phyloP scores from a whole-genome alignment of 371 early-diverging fungal species.

The Rhizomucor pusillus region DNA sequence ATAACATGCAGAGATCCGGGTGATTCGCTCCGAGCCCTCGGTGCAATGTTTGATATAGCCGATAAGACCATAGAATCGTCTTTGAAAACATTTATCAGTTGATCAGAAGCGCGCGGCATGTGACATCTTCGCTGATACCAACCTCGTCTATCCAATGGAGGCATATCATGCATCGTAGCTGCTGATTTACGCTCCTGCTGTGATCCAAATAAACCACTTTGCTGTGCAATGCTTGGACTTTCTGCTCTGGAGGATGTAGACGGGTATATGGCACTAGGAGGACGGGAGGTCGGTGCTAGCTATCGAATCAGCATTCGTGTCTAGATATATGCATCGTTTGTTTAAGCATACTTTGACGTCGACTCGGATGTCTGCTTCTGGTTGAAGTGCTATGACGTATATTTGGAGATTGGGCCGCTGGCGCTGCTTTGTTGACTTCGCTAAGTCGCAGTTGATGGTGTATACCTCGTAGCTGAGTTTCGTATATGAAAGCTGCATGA shows the following conservation, averaged over 20 bases:
- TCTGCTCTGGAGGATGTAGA: no score
- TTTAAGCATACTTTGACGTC: conserved; percentile 6
- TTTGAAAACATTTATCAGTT: not conserved
- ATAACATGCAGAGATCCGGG: no score
- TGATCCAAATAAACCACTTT: no score
- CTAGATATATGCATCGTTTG: not conserved
- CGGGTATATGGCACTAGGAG: no score
- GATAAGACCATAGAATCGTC: conserved; percentile 28
- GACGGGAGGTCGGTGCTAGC: not conserved
- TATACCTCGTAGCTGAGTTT: conserved; percentile 61
- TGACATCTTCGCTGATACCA: no score
- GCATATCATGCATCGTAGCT: no score
- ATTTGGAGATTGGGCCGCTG: conserved; percentile 11
- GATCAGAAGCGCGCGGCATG: no score
- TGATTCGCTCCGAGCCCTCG: conserved; percentile 4
- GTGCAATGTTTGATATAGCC: conserved; percentile 24
- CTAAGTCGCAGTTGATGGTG: conserved; percentile 50
- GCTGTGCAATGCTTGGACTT: no score
- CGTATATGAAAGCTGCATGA: conserved; percentile 60
- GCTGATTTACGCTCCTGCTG: no score
- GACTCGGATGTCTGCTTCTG: conserved; percentile 5
- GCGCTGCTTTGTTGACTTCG: conserved; percentile 21
- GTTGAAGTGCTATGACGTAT: conserved; percentile 1
- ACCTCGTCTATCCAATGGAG: no score
- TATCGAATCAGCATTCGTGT: not conserved